Evolutionary conservation across 768 basidiomycete genomes (phyloP), one percentile per base, ranked within the genome.

Genomic region (Rhizopogon roseolus): DNA sequence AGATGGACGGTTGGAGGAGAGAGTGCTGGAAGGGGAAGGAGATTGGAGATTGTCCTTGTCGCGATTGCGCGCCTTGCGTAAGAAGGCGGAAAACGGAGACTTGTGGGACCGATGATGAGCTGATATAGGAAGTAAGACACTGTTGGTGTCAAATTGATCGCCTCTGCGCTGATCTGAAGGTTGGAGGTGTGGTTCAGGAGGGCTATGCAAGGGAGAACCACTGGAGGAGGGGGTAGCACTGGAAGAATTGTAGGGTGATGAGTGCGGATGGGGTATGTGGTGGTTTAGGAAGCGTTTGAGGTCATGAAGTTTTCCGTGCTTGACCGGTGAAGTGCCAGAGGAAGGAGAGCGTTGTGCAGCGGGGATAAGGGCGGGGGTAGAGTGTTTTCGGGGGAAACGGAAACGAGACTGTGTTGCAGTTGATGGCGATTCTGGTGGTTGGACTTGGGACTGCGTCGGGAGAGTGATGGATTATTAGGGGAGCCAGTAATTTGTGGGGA

Each of bases 241-340:
- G 60, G 60, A 37, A 1, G 57, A 60, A 39, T 59, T 58, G 53
- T 50, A 57, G 27, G 50, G 54, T 36, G 59, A 61, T 45, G 71
- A 57, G 55, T 57, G 57, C 43, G 73, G 73, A 62, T 88, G 84
- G 54, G 84, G 84, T 46, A 96, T 85, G 72, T 96, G 93, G 71
- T 90, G 83, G 73, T 96, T 91, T 58, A 99, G 81, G 75, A 98
- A 97, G 28, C 94, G 89, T 67, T 93, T 93, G 64, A 98, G 84
- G 70, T 98, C 95, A 71, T 90, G 85, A 49, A 98, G 80, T 2
- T 93, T 88, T 0, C 92, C 88, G 56, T 79, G 79, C 54, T 78
- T 75, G 36, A 50, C 41, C 40, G 59, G 57, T 64, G 40, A 49
- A 32, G 50, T 56, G 56, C 41, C 48, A 59, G 57, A 58, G 52